Evolutionary conservation across 2,329 filamentous ascomycete species (phyloP).

Genomic region (Sclerotinia glacialis): DNA sequence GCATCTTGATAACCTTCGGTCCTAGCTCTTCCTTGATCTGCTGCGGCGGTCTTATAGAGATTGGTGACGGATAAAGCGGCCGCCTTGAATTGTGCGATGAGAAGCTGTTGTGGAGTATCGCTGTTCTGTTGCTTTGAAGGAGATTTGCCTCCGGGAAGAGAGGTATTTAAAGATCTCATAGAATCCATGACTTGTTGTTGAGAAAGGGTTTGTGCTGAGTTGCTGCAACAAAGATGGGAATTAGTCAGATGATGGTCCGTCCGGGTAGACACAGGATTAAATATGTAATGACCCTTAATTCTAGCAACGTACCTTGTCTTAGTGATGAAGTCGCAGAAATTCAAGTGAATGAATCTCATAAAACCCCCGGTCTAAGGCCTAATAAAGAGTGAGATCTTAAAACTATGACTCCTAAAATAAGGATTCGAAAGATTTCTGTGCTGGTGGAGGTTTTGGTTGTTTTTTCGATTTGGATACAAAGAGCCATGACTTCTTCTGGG

Average conservation of each 20-base stretch:
- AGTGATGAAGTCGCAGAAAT: not conserved
- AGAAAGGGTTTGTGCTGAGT: slow-evolving; percentile 15
- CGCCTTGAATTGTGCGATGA: slow-evolving; percentile 79
- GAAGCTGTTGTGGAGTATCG: slow-evolving; percentile 61
- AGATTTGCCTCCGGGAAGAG: slow-evolving; percentile 50
- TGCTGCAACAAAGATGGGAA: slow-evolving; percentile 17
- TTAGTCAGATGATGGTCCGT: slow-evolving; percentile 17
- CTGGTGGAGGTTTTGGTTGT: not conserved
- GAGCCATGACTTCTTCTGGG: not conserved
- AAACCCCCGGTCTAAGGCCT: not conserved
- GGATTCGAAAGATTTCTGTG: slow-evolving; percentile 2
- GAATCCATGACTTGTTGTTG: slow-evolving; percentile 52
- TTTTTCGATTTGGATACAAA: slow-evolving; percentile 11
- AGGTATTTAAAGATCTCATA: slow-evolving; percentile 61
- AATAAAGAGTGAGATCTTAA: not conserved
- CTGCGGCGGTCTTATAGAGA: slow-evolving; percentile 87
- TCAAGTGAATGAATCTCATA: not conserved
- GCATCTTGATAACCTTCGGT: slow-evolving; percentile 90
- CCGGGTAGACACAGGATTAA: slow-evolving; percentile 12
- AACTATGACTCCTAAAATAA: slow-evolving; percentile 2
- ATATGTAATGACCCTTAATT: not conserved
- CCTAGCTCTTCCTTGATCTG: slow-evolving; percentile 71
- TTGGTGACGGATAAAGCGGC: slow-evolving; percentile 94
- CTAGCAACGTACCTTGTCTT: slow-evolving; percentile 16
- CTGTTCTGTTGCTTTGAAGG: slow-evolving; percentile 44